These are phyloP conservation scores for Starmerella khaoyaiensis DNA, from an alignment of 805 yeast species.

Conservation along the genomic window DNA sequence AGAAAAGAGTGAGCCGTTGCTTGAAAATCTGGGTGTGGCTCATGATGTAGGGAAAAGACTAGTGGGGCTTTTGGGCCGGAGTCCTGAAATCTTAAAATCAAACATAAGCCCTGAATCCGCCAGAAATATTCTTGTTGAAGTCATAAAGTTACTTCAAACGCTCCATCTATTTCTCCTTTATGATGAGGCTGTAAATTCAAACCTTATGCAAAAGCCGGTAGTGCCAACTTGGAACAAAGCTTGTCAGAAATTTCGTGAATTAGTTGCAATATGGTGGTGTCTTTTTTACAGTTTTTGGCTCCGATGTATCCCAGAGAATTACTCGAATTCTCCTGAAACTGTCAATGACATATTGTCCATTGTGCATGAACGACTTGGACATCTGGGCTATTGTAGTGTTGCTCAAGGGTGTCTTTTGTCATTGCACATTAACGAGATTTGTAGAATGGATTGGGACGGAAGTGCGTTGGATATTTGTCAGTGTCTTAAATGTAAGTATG, in stretches of 20 bases:
- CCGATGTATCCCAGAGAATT: slow-evolving; percentile 18
- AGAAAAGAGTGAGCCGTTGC: slow-evolving; percentile 27
- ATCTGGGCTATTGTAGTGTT: slow-evolving; percentile 52
- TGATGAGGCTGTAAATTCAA: slow-evolving; percentile 28
- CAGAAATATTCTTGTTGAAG: slow-evolving; percentile 9
- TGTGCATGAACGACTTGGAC: slow-evolving; percentile 65
- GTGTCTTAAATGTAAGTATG: slow-evolving; percentile 65
- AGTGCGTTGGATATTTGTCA: slow-evolving; percentile 65
- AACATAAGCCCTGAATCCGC: slow-evolving; percentile 9
- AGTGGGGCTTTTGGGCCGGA: slow-evolving; percentile 19
- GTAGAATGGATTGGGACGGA: slow-evolving; percentile 32
- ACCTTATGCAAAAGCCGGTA: slow-evolving; percentile 24
- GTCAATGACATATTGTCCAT: slow-evolving; percentile 40
- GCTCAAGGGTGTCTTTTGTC: slow-evolving; percentile 50
- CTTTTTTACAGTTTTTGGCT: slow-evolving; percentile 31
- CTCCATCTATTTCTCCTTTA: slow-evolving; percentile 28
- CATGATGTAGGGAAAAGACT: slow-evolving; percentile 36
- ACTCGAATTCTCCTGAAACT: slow-evolving; percentile 12
- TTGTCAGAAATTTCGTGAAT: slow-evolving; percentile 23
- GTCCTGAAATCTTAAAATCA: slow-evolving; percentile 13
- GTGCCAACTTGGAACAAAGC: slow-evolving; percentile 27
- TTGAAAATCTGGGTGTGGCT: slow-evolving; percentile 41
- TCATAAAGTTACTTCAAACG: slow-evolving; percentile 25
- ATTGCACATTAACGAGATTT: slow-evolving; percentile 43
- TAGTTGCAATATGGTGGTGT: slow-evolving; percentile 28